These are phyloP conservation scores for Aureobasidium sp. DNA, from an alignment of 2,329 filamentous ascomycete genomes.

Conservation along the genomic window DNA sequence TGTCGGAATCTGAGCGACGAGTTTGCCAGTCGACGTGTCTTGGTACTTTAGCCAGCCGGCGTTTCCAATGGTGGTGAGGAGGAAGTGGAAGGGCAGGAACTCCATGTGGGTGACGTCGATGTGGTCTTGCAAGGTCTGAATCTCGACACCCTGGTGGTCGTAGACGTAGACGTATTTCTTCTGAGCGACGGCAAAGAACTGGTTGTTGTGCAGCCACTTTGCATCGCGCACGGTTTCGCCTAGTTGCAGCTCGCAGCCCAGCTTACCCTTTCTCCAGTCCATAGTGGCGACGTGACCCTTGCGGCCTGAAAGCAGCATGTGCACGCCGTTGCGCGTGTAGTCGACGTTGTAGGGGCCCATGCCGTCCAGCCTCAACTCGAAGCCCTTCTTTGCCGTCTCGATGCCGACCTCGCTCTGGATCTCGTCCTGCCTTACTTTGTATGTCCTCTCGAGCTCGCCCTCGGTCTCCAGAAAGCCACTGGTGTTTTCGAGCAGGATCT, in stretches of 20 bases:
- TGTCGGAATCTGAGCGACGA: constrained; percentile 79
- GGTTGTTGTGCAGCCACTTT: constrained; percentile 90
- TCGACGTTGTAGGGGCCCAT: constrained; percentile 84
- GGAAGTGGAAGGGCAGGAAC: constrained; percentile 92
- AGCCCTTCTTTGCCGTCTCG: constrained; percentile 85
- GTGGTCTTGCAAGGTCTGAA: constrained; percentile 86
- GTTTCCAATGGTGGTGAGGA: constrained; percentile 77
- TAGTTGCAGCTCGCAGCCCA: constrained; percentile 86
- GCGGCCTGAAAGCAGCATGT: constrained; percentile 75
- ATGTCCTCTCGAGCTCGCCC: constrained; percentile 80
- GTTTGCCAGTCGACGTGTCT: constrained; percentile 86
- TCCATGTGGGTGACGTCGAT: constrained; percentile 89
- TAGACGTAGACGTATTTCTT: constrained; percentile 98
- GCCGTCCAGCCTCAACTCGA: constrained; percentile 76
- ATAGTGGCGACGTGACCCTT: constrained; percentile 95
- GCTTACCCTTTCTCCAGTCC: constrained; percentile 89
- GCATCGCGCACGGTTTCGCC: constrained; percentile 85
- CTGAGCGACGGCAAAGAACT: constrained; percentile 90
- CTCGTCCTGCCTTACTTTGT: constrained; percentile 84
- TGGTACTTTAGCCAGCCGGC: constrained; percentile 87
- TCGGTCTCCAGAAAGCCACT: constrained; percentile 84
- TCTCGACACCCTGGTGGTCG: constrained; percentile 79
- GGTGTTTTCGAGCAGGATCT: constrained; percentile 85
- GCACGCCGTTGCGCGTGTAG: constrained; percentile 82
- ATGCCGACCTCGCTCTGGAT: constrained; percentile 67